Evolutionary conservation across 148 eudicot species (phyloP).

Genomic region (Camellia granthamiana): DNA sequence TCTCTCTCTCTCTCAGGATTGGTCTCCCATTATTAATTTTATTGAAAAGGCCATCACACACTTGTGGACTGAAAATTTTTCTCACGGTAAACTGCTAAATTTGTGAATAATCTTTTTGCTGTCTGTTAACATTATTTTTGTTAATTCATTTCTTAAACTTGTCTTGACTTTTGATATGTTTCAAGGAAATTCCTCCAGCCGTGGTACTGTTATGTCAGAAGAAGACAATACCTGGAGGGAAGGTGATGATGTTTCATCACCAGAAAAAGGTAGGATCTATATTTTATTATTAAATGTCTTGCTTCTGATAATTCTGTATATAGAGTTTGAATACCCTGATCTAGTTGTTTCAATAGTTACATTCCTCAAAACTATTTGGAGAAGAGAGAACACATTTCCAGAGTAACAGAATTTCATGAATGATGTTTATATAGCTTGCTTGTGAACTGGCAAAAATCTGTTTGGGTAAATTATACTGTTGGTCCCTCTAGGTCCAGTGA

Average conservation of each 20-base stretch:
- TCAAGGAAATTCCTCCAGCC: slow-evolving; percentile 23
- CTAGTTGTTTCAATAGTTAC: background rate
- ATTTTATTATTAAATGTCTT: background rate
- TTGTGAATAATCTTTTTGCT: background rate
- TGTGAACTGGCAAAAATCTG: background rate
- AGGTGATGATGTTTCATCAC: slow-evolving; percentile 21
- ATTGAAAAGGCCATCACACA: slow-evolving; percentile 51
- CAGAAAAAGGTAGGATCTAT: slow-evolving; percentile 32
- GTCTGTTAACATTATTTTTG: slow-evolving; percentile 4
- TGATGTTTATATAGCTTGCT: slow-evolving; percentile 6
- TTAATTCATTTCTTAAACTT: background rate
- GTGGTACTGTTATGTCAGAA: slow-evolving; percentile 23
- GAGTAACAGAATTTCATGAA: background rate
- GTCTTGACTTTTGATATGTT: slow-evolving; percentile 8
- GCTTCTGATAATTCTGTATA: background rate
- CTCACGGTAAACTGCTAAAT: slow-evolving; percentile 40
- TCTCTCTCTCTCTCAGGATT: slow-evolving; percentile 53
- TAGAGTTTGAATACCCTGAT: background rate
- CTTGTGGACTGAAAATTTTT: slow-evolving; percentile 52
- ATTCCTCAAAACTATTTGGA: background rate
- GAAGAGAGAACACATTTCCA: background rate
- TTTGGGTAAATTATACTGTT: too few relatives aligned
- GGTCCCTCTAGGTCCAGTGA: too few relatives aligned
- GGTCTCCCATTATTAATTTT: slow-evolving; percentile 61
- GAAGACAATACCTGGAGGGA: slow-evolving; percentile 22